phyloP scores from a whole-genome alignment of 805 yeast species.

The Ogataea ganodermae region DNA sequence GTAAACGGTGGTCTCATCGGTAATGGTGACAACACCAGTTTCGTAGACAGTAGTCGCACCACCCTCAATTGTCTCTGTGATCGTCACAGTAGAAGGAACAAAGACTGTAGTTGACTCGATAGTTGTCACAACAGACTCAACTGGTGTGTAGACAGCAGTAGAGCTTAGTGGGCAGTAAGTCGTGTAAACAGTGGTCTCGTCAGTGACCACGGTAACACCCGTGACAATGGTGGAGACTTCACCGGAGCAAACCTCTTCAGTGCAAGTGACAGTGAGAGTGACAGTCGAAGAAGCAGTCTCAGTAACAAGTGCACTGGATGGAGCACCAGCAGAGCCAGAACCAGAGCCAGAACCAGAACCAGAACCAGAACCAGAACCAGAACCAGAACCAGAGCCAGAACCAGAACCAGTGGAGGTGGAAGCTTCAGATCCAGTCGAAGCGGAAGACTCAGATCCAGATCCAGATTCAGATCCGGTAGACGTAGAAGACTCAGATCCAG shows the following conservation, averaged over 20 bases:
- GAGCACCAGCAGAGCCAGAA: conserved; percentile 13
- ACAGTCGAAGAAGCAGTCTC: conserved; percentile 20
- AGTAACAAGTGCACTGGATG: conserved; percentile 17
- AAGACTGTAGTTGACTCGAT: conserved; percentile 11
- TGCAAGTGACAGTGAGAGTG: conserved; percentile 29
- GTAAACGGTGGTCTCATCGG: conserved; percentile 23
- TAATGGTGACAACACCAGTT: conserved; percentile 18
- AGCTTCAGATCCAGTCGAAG: too few relatives aligned
- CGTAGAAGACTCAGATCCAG: too few relatives aligned
- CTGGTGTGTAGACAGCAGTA: conserved; percentile 23
- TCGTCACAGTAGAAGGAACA: conserved; percentile 17
- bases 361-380: neutral
- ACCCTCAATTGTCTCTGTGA: conserved; percentile 24
- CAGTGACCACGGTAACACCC: conserved; percentile 29
- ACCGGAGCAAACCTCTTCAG: conserved; percentile 24
- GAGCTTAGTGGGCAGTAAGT: conserved; percentile 40
- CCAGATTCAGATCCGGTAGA: too few relatives aligned
- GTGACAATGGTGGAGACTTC: conserved; percentile 28
- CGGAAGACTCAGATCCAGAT: too few relatives aligned
- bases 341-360: neutral
- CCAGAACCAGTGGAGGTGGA: conserved; percentile 3
- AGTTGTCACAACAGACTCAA: conserved; percentile 16
- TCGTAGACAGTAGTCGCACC: conserved; percentile 17
- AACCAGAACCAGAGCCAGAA: neutral
- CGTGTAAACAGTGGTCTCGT: conserved; percentile 28